Evolutionary conservation across 2,329 filamentous ascomycete genomes (phyloP).

Genomic region (Penicillium sp.): DNA sequence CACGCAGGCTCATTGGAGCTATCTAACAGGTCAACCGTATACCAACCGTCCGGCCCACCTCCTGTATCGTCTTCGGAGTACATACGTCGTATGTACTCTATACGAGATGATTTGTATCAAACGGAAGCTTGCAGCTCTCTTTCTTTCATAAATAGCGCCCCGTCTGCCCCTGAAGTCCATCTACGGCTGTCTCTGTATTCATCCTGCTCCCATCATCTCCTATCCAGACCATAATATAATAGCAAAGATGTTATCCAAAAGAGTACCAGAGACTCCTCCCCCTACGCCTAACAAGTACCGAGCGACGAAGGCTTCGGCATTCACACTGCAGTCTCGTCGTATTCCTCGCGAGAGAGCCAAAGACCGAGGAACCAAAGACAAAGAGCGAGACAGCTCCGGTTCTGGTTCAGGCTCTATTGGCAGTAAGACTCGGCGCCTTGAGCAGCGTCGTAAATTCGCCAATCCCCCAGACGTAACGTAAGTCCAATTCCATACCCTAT

Average conservation of each 20-base stretch:
- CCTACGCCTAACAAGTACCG: conserved; percentile 38
- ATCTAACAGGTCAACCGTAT: conserved; percentile 4
- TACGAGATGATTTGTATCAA: conserved; percentile 1
- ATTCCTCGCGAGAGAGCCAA: conserved; percentile 32
- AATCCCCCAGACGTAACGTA: conserved; percentile 40
- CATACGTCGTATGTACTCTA: no score
- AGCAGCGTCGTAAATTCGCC: conserved; percentile 30
- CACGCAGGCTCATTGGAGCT: neutral
- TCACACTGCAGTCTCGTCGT: conserved; percentile 23
- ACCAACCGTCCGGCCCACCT: conserved; percentile 1
- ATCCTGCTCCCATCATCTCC: neutral
- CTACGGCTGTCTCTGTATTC: neutral
- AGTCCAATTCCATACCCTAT: conserved; percentile 11
- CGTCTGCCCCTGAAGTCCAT: conserved; percentile 1
- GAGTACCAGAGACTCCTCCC: conserved; percentile 12
- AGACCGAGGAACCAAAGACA: neutral
- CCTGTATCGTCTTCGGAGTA: neutral
- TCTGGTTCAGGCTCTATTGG: conserved; percentile 13
- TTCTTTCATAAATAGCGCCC: conserved; percentile 3
- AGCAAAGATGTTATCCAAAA: conserved; percentile 7
- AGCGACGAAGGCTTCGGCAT: conserved; percentile 39
- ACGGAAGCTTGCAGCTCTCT: neutral
- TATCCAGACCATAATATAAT: conserved; percentile 1
- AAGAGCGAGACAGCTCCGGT: neutral
- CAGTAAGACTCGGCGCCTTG: conserved; percentile 27